Evolutionary conservation across 495 filamentous ascomycete genomes (phyloP).

Genomic region (Hypoxylon lienhwacheense): DNA sequence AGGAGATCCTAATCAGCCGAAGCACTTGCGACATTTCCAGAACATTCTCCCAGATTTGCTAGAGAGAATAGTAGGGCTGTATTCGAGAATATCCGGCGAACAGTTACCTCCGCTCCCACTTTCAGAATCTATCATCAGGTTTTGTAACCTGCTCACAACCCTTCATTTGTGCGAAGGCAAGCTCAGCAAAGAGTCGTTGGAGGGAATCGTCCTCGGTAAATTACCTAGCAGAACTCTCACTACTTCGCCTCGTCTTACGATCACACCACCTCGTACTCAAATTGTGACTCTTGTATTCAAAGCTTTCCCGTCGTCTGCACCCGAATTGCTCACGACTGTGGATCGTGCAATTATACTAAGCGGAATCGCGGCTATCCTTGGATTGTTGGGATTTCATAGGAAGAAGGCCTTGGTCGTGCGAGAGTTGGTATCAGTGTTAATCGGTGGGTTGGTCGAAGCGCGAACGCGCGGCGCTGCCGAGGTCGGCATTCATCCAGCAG

Average conservation of each 20-base stretch:
- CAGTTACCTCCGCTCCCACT: constrained; percentile 77
- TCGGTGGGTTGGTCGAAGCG: constrained; percentile 86
- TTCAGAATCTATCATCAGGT: constrained; percentile 79
- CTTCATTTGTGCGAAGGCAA: constrained; percentile 69
- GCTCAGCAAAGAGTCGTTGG: constrained; percentile 66
- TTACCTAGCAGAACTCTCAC: constrained; percentile 40
- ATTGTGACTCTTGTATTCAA: constrained; percentile 70
- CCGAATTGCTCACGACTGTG: constrained; percentile 64
- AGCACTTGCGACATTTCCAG: constrained; percentile 49
- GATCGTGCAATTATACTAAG: constrained; percentile 78
- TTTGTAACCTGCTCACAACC: constrained; percentile 71
- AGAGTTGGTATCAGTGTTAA: constrained; percentile 79
- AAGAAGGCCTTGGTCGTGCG: constrained; percentile 86
- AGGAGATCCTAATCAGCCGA: constrained; percentile 45
- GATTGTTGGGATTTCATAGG: constrained; percentile 71
- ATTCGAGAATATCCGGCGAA: constrained; percentile 79
- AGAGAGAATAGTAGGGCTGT: constrained; percentile 81
- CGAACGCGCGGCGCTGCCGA: constrained; percentile 91
- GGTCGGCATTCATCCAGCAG: constrained; percentile 90
- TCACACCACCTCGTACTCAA: constrained; percentile 61
- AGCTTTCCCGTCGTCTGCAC: constrained; percentile 65
- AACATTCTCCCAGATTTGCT: constrained; percentile 57
- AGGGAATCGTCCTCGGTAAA: constrained; percentile 60
- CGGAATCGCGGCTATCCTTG: constrained; percentile 81
- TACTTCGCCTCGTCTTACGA: constrained; percentile 50